Base-by-base conservation (phyloP, 2,329 filamentous ascomycete species). In the Aaosphaeria arxii region DNA sequence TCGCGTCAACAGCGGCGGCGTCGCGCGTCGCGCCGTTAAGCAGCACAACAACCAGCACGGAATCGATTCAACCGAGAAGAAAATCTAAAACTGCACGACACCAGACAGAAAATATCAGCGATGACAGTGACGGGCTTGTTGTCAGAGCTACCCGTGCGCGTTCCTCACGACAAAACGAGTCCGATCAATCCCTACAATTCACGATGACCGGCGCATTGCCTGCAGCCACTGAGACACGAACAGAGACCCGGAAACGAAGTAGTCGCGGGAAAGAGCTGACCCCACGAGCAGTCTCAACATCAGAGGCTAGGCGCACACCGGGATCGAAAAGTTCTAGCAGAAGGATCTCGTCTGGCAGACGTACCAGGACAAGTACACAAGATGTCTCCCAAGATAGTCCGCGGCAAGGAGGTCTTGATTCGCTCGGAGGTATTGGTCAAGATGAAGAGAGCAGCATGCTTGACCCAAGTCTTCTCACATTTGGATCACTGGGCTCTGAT, bases 191-290 rank as follows among this genome's bases (percentile, higher is more conserved):
- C 17, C 17, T 24, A 24, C 17, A 24, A 24, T 44, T 59, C 30
- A 63, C 57, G 30, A 71, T 72, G 70, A 67, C 62, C 38, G 69
- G 69, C 40, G 70, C 60, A 39, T 59, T 71, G 24, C 67, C 63
- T 29, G 50, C 53, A 5, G 56, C 55, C 30, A 40, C 43, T 13
- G 50, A 53, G 45, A 44, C 7, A 46, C 9, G 9, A 42, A 52
- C 29, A 46, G 31, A 28, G 32, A 29, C 40, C n/a, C 17, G 17
- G 17, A 30, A 39, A 40, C 33, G 30, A 17, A 30, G 30, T 54
- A 53, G 9, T 9, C 33, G 33, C n/a, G 9, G 42, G 62, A 65
- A 62, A 57, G 43, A 45, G 47, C 44, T 55, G 47, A 7, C 35
- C 4, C 35, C 43, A 11, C 5, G n/a, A 11, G 35, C 7, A 4